These are phyloP conservation scores for Phoma sp. DNA, from an alignment of 2,329 filamentous ascomycete species.

Conservation along the genomic window DNA sequence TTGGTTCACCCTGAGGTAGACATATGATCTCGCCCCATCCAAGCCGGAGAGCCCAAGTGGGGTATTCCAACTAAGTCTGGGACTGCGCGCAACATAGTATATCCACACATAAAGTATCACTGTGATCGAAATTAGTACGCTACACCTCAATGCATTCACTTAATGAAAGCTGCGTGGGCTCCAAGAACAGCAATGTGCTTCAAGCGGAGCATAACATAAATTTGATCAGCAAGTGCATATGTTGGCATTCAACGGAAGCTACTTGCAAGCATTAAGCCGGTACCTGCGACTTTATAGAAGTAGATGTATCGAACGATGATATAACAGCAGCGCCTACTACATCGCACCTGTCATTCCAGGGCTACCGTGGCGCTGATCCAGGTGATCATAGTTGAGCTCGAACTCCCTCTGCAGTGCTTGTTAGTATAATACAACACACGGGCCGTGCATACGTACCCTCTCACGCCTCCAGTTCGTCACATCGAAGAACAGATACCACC, in stretches of 20 bases:
- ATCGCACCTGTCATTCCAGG: slow-evolving; percentile 41
- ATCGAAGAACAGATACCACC: slow-evolving; percentile 62
- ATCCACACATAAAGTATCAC: too few species aligned
- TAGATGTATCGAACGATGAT: background rate
- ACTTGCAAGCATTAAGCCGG: background rate
- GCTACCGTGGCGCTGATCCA: slow-evolving; percentile 53
- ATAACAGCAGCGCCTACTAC: slow-evolving; percentile 10
- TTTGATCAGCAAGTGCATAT: background rate
- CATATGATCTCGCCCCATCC: background rate
- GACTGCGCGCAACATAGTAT: too few species aligned
- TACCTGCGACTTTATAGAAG: background rate
- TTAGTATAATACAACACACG: background rate
- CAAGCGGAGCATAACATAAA: background rate
- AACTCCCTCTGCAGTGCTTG: slow-evolving; percentile 54
- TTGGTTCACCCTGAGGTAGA: background rate
- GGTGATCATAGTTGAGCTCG: slow-evolving; percentile 58
- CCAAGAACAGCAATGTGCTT: too few species aligned
- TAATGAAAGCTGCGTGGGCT: too few species aligned
- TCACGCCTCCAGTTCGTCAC: slow-evolving; percentile 60
- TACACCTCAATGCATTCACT: too few species aligned
- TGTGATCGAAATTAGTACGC: too few species aligned
- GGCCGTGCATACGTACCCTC: slow-evolving; percentile 44
- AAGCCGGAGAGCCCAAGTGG: too few species aligned
- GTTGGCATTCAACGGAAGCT: background rate
- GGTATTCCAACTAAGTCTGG: too few species aligned